A percentile compares a stretch with the other conserved stretches of the same genome.
These are phyloP conservation scores for Cyclotella kingstonii DNA, from an alignment of 108 stramenopile genomes.

Conservation along the genomic window DNA sequence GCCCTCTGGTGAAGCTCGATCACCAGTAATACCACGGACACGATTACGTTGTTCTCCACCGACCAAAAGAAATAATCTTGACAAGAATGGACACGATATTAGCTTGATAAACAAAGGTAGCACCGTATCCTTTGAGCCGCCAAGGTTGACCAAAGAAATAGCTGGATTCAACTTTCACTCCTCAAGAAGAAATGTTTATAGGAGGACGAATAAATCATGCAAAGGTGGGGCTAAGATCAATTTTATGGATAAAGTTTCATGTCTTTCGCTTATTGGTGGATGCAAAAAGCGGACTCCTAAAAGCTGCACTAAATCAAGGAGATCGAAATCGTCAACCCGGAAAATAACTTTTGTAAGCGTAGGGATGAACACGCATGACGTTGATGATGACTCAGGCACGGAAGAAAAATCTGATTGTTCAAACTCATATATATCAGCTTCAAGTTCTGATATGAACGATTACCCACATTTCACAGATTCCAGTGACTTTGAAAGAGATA, in stretches of 20 bases:
- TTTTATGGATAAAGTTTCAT: constrained; percentile 3
- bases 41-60: no score
- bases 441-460: neutral
- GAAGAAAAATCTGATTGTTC: constrained; percentile 13
- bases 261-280: constrained; percentile 2
- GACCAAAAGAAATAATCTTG: no score
- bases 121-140: neutral
- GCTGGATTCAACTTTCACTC: constrained; percentile 5
- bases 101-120: no score
- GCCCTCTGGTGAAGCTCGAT: no score
- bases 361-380: neutral
- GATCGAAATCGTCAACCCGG: neutral
- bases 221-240: neutral
- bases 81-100: no score
- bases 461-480: neutral
- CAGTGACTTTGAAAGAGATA: constrained; percentile 1
- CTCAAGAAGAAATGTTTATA: no score
- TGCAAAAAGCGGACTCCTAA: constrained; percentile 8
- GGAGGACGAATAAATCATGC: neutral
- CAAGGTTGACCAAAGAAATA: constrained; percentile 2
- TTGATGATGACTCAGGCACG: constrained; percentile 12
- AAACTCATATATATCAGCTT: constrained; percentile 1
- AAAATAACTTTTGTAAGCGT: neutral
- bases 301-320: neutral
- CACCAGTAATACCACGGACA: no score